A percentile compares a stretch with the other conserved stretches of the same genome.
These are phyloP conservation scores for Paradendryphiella salina DNA, from an alignment of 2,329 filamentous ascomycete species.

Conservation along the genomic window DNA sequence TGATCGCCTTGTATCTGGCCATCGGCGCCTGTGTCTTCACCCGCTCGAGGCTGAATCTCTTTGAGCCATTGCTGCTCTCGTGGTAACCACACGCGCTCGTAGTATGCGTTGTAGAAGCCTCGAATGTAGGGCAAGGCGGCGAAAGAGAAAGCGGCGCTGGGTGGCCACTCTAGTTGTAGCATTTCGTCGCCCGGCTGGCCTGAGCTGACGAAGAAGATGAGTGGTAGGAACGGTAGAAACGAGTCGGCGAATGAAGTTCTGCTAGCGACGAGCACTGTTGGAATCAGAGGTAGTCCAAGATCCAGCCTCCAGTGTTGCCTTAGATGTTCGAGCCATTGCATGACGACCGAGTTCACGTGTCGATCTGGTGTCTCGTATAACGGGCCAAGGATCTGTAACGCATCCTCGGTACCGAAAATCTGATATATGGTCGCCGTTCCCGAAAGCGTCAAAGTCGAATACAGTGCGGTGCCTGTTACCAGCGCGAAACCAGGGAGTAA, in stretches of 20 bases:
- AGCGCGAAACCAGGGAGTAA: constrained; percentile 67
- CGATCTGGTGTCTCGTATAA: constrained; percentile 42
- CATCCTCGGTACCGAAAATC: constrained; percentile 67
- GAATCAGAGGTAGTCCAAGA: constrained; percentile 68
- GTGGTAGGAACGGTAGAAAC: constrained; percentile 64
- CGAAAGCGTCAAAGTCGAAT: constrained; percentile 55
- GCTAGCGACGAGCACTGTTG: constrained; percentile 68
- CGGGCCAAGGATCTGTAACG: constrained; percentile 57
- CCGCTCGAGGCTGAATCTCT: constrained; percentile 62
- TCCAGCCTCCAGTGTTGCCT: constrained; percentile 56
- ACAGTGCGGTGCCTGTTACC: constrained; percentile 53
- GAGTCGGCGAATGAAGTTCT: constrained; percentile 66
- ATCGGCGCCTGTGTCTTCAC: constrained; percentile 30
- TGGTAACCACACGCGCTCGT: constrained; percentile 61
- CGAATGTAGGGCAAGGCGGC: constrained; percentile 68
- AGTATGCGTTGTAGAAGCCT: constrained; percentile 65
- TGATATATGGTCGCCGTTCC: constrained; percentile 66
- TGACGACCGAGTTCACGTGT: constrained; percentile 38
- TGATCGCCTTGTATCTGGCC: constrained; percentile 22
- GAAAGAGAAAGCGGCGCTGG: constrained; percentile 66
- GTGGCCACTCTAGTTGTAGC: constrained; percentile 66
- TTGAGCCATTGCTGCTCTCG: constrained; percentile 64
- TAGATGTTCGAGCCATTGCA: constrained; percentile 33
- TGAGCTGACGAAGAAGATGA: constrained; percentile 63
- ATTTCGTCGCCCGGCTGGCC: constrained; percentile 49